phyloP scores from a whole-genome alignment of 2,329 filamentous ascomycete genomes.

The Clarireedia homoeocarpa region DNA sequence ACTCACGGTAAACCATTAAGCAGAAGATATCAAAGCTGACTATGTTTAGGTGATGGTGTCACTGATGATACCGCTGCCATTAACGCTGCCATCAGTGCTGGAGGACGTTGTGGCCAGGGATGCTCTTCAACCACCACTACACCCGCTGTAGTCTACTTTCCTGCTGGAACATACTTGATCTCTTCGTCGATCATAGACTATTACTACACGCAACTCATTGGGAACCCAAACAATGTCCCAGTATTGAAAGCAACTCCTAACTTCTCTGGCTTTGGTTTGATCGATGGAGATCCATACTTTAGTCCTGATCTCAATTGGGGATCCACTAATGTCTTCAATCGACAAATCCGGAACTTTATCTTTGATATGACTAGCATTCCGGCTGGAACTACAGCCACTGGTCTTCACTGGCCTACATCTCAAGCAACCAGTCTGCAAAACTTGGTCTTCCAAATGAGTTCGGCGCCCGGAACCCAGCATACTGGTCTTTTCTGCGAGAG shows the following conservation, averaged over 20 bases:
- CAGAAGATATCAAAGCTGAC: constrained; percentile 55
- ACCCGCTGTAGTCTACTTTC: constrained; percentile 30
- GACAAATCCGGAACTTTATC: constrained; percentile 56
- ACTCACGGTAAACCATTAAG: background rate
- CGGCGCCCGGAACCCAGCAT: constrained; percentile 38
- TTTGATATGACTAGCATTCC: constrained; percentile 44
- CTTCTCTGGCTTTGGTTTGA: constrained; percentile 78
- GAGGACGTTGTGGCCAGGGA: constrained; percentile 27
- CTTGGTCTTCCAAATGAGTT: constrained; percentile 49
- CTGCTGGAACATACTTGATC: constrained; percentile 22
- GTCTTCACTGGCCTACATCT: constrained; percentile 46
- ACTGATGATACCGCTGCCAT: constrained; percentile 54
- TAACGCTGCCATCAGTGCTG: constrained; percentile 70
- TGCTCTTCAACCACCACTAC: constrained; percentile 39
- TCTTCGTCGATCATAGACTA: constrained; percentile 18
- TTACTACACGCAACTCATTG: constrained; percentile 23
- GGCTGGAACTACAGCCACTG: constrained; percentile 27
- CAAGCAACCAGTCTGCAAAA: constrained; percentile 54
- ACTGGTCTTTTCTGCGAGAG: constrained; percentile 44
- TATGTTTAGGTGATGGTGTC: constrained; percentile 46
- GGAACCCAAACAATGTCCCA: constrained; percentile 41
- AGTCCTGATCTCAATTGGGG: constrained; percentile 64
- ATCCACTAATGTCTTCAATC: constrained; percentile 63
- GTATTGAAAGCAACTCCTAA: constrained; percentile 62
- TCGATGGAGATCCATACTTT: constrained; percentile 78